Evolutionary conservation across 1,139 yeast species (phyloP).

Genomic region (Lodderomyces oxycetoniae): DNA sequence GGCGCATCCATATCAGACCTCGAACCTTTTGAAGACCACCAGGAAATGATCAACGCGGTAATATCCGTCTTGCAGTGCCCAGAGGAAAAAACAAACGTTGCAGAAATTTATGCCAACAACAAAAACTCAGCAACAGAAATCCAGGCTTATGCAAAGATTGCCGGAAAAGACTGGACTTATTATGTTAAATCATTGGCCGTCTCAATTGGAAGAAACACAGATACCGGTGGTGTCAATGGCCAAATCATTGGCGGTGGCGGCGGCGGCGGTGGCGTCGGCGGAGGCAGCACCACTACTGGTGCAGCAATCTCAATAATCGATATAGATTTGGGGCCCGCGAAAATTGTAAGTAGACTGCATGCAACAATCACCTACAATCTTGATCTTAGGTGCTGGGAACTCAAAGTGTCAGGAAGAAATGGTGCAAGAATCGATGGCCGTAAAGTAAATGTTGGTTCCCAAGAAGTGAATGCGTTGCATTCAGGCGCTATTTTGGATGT

Average conservation of each 20-base stretch:
- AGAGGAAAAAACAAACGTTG: conserved; percentile 47
- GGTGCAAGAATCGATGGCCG: conserved; percentile 85
- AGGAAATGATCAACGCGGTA: conserved; percentile 51
- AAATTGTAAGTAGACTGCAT: conserved; percentile 87
- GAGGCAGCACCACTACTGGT: conserved; percentile 4
- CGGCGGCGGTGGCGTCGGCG: not conserved
- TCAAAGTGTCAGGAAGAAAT: conserved; percentile 78
- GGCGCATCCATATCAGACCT: conserved; percentile 12
- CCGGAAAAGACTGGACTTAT: conserved; percentile 92
- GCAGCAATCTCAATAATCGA: conserved; percentile 43
- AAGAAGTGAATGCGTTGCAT: conserved; percentile 52
- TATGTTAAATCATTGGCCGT: conserved; percentile 80
- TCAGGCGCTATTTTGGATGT: conserved; percentile 89
- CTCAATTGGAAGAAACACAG: conserved; percentile 84
- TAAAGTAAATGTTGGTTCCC: conserved; percentile 49
- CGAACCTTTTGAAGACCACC: conserved; percentile 41
- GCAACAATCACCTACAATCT: conserved; percentile 79
- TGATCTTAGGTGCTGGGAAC: conserved; percentile 77
- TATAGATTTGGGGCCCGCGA: conserved; percentile 94
- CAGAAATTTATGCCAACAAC: conserved; percentile 55
- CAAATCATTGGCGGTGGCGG: no score
- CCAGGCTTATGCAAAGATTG: conserved; percentile 93
- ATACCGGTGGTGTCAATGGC: conserved; percentile 19
- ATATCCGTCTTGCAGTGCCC: conserved; percentile 46
- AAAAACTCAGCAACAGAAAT: conserved; percentile 77